phyloP scores from a whole-genome alignment of 2,329 filamentous ascomycete species.

The Colletotrichum kahawae region DNA sequence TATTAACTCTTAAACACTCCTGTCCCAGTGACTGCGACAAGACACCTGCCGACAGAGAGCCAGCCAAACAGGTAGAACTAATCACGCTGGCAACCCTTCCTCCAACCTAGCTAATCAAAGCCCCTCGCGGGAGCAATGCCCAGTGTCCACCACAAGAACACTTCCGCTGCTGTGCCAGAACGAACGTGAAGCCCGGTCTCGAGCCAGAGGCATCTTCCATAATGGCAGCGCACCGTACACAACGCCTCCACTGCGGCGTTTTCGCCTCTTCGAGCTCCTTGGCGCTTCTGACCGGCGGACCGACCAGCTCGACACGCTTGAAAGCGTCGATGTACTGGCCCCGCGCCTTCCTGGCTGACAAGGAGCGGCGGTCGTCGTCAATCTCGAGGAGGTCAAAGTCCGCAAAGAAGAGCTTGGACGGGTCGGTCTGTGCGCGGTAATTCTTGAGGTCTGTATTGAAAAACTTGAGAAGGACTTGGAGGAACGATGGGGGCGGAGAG shows the following conservation, averaged over 20 bases:
- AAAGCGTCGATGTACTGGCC: slow-evolving; percentile 59
- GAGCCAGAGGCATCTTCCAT: slow-evolving; percentile 63
- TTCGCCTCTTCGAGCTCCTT: slow-evolving; percentile 47
- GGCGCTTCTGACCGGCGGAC: background rate
- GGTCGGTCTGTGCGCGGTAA: slow-evolving; percentile 66
- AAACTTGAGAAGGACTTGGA: slow-evolving; percentile 66
- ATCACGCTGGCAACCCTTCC: background rate
- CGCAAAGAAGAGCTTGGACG: slow-evolving; percentile 73
- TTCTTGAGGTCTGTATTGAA: slow-evolving; percentile 64
- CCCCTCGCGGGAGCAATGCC: slow-evolving; percentile 45
- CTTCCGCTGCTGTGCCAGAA: slow-evolving; percentile 58
- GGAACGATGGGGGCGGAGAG: slow-evolving; percentile 51
- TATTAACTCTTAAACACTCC: background rate
- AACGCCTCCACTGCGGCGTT: slow-evolving; percentile 47
- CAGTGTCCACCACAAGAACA: slow-evolving; percentile 62
- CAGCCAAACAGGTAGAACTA: background rate
- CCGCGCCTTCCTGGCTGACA: slow-evolving; percentile 41
- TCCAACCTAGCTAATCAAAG: background rate
- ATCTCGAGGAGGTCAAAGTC: slow-evolving; percentile 75
- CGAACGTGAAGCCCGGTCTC: slow-evolving; percentile 56
- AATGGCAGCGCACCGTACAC: slow-evolving; percentile 66
- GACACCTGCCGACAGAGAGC: background rate
- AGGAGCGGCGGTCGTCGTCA: slow-evolving; percentile 58
- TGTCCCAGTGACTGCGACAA: background rate
- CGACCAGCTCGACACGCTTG: slow-evolving; percentile 57